Conservation (phyloP, 495 filamentous ascomycete species). For the Aspergillus sclerotioniger region DNA sequence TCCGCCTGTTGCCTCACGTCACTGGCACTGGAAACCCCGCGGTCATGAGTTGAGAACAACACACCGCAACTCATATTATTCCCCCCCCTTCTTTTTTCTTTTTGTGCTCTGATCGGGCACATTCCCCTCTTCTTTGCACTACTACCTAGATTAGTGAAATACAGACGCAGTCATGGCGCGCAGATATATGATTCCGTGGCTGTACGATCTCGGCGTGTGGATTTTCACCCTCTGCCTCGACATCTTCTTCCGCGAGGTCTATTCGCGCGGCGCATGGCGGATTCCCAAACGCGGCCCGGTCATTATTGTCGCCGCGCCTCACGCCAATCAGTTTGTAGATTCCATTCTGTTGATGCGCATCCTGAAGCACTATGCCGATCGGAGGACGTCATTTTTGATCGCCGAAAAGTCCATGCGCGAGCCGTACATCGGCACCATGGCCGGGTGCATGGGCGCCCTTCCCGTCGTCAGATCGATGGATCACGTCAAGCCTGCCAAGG, state of each 20-base stretch:
- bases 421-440: conserved; percentile 81
- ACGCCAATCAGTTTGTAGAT: conserved; percentile 99
- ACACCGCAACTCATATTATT: not conserved
- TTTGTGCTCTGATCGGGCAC: too few species aligned
- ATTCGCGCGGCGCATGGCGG: conserved; percentile 90
- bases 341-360: conserved; percentile 90
- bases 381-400: conserved; percentile 87
- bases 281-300: conserved; percentile 83
- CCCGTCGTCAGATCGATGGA: conserved; percentile 90
- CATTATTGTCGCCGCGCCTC: conserved; percentile 96
- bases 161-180: conserved; percentile 4
- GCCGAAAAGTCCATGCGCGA: conserved; percentile 89
- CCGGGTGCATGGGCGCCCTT: conserved; percentile 77
- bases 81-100: not conserved
- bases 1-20: conserved; percentile 1
- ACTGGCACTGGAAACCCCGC: conserved; percentile 1
- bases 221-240: conserved; percentile 81
- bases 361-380: conserved; percentile 77
- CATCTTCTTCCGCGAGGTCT: conserved; percentile 96
- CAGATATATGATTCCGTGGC: conserved; percentile 56
- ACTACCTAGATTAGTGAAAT: not conserved
- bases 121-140: not conserved
- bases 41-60: conserved; percentile 6
- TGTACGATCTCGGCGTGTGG: conserved; percentile 82
- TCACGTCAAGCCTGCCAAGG: conserved; percentile 71